Evolutionary conservation across 257 asterid species (phyloP), one percentile per base, ranked within the genome.

Genomic region (Jasminum sambac): DNA sequence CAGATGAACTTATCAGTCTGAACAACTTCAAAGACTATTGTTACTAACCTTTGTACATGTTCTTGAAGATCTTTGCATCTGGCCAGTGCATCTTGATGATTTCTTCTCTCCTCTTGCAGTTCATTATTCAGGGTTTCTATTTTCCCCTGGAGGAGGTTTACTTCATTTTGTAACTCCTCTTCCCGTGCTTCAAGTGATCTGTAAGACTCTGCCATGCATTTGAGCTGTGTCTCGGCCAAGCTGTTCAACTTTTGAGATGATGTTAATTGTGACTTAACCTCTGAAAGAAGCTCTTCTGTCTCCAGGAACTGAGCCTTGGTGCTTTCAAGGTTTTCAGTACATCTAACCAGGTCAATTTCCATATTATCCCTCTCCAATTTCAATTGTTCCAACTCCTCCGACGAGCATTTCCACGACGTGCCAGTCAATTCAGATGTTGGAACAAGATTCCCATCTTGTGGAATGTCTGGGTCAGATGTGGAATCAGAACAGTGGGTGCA

Each of bases 131-230:
- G 69, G 77, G 72, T 80, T 64, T 80, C 82, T 64, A 85, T 73
- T 74, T 81, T 88, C 55, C 76, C 91, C 71, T 59, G 90, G 24
- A 91, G 96, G 65, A 79, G 62, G 79, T 85, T 80, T 9, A 88
- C 81, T 80, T 91, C 96, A 72, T 76, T 77, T 77, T 91, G 90
- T 42, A 91, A 81, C 63, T 87, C 91, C 70, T 81, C 95, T n/a
- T 96, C 84, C 23, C 95, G 89, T 37, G 85, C 68, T 80, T 91
- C 99, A 73, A 91, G 97, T 19, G 87, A 76, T 36, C 79, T 88
- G 83, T 94, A 94, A 4, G 99, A 94, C 77, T 91, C 97, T 9
- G 96, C 96, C 99, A 94, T 94, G 80, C 99, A 94, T 74, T 89
- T 94, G 70, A 94, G 96, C 84, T 94, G 99, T 41, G 96, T 94